phyloP scores from a whole-genome alignment of 73 alveolate genomes.

The Blepharisma stoltei region DNA sequence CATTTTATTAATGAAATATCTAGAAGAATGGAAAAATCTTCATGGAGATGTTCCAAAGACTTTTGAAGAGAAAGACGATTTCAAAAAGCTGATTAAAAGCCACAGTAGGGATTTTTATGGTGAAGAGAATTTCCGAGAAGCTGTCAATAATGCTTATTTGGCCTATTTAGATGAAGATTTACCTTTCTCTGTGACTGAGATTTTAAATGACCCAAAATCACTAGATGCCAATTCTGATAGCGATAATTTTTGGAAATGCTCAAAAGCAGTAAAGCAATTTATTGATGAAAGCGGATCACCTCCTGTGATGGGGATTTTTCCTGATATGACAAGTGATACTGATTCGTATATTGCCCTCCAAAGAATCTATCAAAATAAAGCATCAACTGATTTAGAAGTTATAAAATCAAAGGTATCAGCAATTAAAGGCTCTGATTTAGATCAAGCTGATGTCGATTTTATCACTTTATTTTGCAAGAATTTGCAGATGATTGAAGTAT shows the following conservation, averaged over 20 bases:
- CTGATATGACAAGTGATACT: constrained; percentile 93
- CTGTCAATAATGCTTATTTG: constrained; percentile 64
- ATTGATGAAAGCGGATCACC: constrained; percentile 54
- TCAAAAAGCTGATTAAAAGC: constrained; percentile 53
- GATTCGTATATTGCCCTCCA: constrained; percentile 68
- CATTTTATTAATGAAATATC: constrained; percentile 72
- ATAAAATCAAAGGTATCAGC: constrained; percentile 40
- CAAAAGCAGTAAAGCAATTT: constrained; percentile 67
- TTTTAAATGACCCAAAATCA: constrained; percentile 40
- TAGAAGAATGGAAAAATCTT: constrained; percentile 60
- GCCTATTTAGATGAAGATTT: constrained; percentile 52
- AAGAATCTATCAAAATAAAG: constrained; percentile 69
- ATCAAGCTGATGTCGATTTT: constrained; percentile 44
- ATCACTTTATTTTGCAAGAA: constrained; percentile 62
- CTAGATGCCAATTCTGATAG: constrained; percentile 38
- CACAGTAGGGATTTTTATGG: constrained; percentile 50
- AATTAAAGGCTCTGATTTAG: constrained; percentile 30
- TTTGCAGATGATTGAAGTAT: constrained; percentile 31
- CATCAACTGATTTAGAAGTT: constrained; percentile 63
- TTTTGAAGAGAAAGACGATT: constrained; percentile 70
- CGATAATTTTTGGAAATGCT: constrained; percentile 64
- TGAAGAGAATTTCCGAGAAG: constrained; percentile 85
- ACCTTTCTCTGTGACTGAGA: not conserved
- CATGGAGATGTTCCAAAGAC: constrained; percentile 64
- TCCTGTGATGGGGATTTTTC: constrained; percentile 89